These are phyloP conservation scores for Metschnikowia cubensis DNA, from an alignment of 805 yeast genomes.

Conservation along the genomic window DNA sequence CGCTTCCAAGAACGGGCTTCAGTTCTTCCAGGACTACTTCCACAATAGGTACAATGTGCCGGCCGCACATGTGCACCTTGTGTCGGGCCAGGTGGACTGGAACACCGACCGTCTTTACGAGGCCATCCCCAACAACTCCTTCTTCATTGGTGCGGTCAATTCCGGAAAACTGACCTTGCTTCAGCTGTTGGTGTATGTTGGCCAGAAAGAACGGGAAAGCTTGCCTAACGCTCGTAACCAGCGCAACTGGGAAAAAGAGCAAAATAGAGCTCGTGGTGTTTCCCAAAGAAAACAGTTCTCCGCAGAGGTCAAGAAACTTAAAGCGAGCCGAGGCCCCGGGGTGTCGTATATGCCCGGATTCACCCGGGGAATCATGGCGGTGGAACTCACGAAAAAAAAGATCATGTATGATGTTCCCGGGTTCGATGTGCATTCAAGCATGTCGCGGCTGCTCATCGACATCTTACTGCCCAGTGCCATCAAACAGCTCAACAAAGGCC, in stretches of 20 bases:
- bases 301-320: conserved; percentile 15
- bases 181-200: conserved; percentile 37
- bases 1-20: conserved; percentile 23
- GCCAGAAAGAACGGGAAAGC: conserved; percentile 6
- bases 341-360: conserved; percentile 61
- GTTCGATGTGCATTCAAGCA: conserved; percentile 20
- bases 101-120: conserved; percentile 37
- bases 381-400: conserved; percentile 26
- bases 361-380: conserved; percentile 50
- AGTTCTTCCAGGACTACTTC: conserved; percentile 35
- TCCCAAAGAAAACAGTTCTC: background rate
- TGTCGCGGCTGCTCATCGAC: conserved; percentile 25
- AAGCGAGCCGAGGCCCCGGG: conserved; percentile 41
- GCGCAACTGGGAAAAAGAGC: conserved; percentile 7
- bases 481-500: conserved; percentile 28
- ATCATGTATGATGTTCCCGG: conserved; percentile 48
- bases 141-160: conserved; percentile 63
- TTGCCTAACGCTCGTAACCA: conserved; percentile 14
- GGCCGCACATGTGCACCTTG: conserved; percentile 41
- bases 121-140: conserved; percentile 38
- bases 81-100: conserved; percentile 55
- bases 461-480: conserved; percentile 22
- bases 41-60: conserved; percentile 28
- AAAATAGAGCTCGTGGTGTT: background rate
- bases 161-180: conserved; percentile 66